A percentile compares a stretch with the other conserved stretches of the same genome.
phyloP scores from a whole-genome alignment of 2,329 filamentous ascomycete genomes.

The Dactylonectria macrodidyma region DNA sequence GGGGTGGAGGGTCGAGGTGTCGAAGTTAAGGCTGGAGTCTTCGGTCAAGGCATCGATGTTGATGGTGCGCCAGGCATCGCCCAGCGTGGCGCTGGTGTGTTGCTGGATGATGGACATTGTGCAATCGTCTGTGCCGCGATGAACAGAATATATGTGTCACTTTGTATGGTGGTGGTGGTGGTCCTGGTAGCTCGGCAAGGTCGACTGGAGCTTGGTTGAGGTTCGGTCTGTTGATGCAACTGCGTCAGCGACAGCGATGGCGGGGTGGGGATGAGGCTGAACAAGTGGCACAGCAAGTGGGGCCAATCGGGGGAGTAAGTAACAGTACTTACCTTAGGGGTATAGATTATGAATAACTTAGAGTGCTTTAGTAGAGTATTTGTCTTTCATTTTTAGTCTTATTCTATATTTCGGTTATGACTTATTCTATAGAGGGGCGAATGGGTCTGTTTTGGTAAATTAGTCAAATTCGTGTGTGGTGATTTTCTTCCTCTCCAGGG shows the following conservation, averaged over 20 bases:
- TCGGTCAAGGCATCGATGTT: slow-evolving; percentile 94
- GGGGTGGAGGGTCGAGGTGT: slow-evolving; percentile 86
- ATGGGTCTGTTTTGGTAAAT: too few relatives aligned
- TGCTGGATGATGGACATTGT: slow-evolving; percentile 77
- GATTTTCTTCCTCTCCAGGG: too few relatives aligned
- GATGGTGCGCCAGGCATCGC: slow-evolving; percentile 86
- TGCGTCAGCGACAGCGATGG: slow-evolving; percentile 51
- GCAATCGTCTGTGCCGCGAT: slow-evolving; percentile 8
- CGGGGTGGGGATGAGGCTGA: slow-evolving; percentile 50
- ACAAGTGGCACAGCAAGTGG: slow-evolving; percentile 36
- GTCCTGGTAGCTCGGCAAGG: slow-evolving; percentile 13
- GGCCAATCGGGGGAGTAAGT: slow-evolving; percentile 19
- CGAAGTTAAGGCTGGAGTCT: slow-evolving; percentile 93
- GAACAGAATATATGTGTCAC: slow-evolving; percentile 7
- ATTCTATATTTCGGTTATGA: too few relatives aligned
- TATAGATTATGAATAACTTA: too few relatives aligned
- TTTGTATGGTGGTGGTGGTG: slow-evolving; percentile 26
- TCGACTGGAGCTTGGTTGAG: slow-evolving; percentile 26
- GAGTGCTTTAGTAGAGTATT: too few relatives aligned
- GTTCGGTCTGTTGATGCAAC: slow-evolving; percentile 39
- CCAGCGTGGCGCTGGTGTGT: slow-evolving; percentile 71
- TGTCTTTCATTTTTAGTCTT: too few relatives aligned
- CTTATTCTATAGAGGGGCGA: too few relatives aligned
- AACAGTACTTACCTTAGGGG: too few relatives aligned
- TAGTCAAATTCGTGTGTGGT: too few relatives aligned